Evolutionary conservation across 2,329 filamentous ascomycete genomes (phyloP).

Genomic region (Cryphonectria naterciae): DNA sequence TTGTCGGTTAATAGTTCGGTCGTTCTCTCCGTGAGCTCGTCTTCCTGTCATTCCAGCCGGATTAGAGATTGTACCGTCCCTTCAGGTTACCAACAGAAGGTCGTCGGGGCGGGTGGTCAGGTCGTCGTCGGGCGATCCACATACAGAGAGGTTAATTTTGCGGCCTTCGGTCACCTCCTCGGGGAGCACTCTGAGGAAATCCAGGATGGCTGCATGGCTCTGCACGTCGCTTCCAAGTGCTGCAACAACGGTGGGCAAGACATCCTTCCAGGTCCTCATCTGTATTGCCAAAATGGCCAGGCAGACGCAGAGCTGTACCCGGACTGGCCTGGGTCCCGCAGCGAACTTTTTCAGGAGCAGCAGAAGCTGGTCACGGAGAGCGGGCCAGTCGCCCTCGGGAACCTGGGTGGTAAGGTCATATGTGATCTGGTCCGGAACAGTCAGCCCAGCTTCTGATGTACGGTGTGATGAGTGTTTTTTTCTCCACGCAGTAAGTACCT

Average conservation of each 20-base stretch:
- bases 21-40: slow-evolving; percentile 86
- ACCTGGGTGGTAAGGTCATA: slow-evolving; percentile 91
- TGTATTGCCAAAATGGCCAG: slow-evolving; percentile 94
- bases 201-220: slow-evolving; percentile 85
- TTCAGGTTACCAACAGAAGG: slow-evolving; percentile 40
- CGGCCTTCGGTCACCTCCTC: slow-evolving; percentile 99
- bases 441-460: slow-evolving; percentile 26
- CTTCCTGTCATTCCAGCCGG: slow-evolving; percentile 72
- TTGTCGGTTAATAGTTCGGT: slow-evolving; percentile 90
- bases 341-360: slow-evolving; percentile 80
- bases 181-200: slow-evolving; percentile 94
- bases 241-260: slow-evolving; percentile 78
- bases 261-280: slow-evolving; percentile 95
- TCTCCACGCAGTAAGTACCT: slow-evolving; percentile 61
- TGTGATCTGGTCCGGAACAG: slow-evolving; percentile 69
- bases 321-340: slow-evolving; percentile 78
- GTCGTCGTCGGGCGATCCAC: slow-evolving; percentile 67
- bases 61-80: slow-evolving; percentile 50
- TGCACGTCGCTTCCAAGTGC: slow-evolving; percentile 76
- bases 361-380: slow-evolving; percentile 83
- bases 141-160: slow-evolving; percentile 98
- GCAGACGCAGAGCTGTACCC: slow-evolving; percentile 93
- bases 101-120: slow-evolving; percentile 41
- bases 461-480: slow-evolving; percentile 10
- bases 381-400: slow-evolving; percentile 71